A percentile compares a stretch with the other conserved stretches of the same genome.
These are phyloP conservation scores for Penicillium verhagenii DNA, from an alignment of 495 filamentous ascomycete species.

Conservation along the genomic window DNA sequence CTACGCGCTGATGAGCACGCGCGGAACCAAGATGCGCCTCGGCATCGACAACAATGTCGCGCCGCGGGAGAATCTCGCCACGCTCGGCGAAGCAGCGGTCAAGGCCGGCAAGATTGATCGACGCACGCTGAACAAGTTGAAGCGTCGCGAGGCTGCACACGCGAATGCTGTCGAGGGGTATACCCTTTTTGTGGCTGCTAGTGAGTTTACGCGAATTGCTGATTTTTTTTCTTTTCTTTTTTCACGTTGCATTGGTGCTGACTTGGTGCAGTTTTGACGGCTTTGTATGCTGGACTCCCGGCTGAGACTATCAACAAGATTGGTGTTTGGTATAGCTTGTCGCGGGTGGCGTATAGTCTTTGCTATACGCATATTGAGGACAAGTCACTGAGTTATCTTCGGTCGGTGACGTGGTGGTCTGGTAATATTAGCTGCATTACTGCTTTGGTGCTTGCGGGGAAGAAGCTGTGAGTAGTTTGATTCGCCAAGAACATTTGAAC, in stretches of 20 bases:
- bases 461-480: slow-evolving; percentile 21
- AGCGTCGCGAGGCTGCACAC: slow-evolving; percentile 47
- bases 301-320: slow-evolving; percentile 39
- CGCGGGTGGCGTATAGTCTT: slow-evolving; percentile 37
- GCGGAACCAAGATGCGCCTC: slow-evolving; percentile 38
- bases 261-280: slow-evolving; percentile 26
- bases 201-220: too few relatives aligned
- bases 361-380: slow-evolving; percentile 43
- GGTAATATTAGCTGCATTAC: slow-evolving; percentile 45
- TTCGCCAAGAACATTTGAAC: not conserved
- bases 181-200: slow-evolving; percentile 42
- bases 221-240: too few relatives aligned
- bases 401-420: slow-evolving; percentile 47
- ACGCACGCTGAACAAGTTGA: slow-evolving; percentile 41
- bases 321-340: slow-evolving; percentile 44
- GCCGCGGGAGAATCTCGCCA: slow-evolving; percentile 45
- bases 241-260: slow-evolving; percentile 3
- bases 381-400: slow-evolving; percentile 32
- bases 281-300: slow-evolving; percentile 36
- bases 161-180: slow-evolving; percentile 50
- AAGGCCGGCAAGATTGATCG: slow-evolving; percentile 48
- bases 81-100: slow-evolving; percentile 47
- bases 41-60: slow-evolving; percentile 50
- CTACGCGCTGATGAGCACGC: slow-evolving; percentile 43
- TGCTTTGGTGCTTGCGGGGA: slow-evolving; percentile 28